Conservation (phyloP, 441 rosid species). For the Adansonia madagascariensis region DNA sequence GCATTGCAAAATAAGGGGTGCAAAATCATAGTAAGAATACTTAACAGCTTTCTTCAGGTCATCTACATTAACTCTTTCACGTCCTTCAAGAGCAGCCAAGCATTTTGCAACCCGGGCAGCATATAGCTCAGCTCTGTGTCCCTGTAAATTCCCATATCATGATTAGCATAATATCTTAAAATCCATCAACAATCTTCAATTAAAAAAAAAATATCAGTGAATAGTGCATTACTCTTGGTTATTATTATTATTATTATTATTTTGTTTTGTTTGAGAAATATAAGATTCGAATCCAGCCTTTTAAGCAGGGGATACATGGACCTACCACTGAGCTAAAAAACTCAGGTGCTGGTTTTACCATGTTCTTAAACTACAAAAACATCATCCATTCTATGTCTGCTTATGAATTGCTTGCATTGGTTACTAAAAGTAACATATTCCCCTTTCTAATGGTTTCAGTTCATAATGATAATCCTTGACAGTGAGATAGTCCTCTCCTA, state of each 20-base stretch:
- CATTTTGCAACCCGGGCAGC: conserved; percentile 97
- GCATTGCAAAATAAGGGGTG: conserved; percentile 8
- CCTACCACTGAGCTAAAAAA: background rate
- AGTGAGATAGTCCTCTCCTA: background rate
- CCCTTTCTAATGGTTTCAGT: background rate
- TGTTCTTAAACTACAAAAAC: background rate
- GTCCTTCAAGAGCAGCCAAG: conserved; percentile 94
- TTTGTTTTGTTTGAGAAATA: background rate
- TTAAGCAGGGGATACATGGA: background rate
- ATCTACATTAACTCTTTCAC: conserved; percentile 90
- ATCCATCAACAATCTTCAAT: background rate
- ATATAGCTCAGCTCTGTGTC: conserved; percentile 96
- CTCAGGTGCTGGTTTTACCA: background rate
- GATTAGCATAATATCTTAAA: conserved; percentile 8
- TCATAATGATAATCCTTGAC: background rate
- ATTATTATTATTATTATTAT: background rate
- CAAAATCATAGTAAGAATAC: conserved; percentile 43
- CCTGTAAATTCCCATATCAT: conserved; percentile 49
- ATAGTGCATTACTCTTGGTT: background rate
- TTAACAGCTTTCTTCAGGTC: conserved; percentile 96
- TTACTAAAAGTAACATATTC: background rate
- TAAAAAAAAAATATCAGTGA: background rate
- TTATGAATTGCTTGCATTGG: background rate
- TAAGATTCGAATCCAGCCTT: background rate
- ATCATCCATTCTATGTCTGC: background rate